Evolutionary conservation across 306 rosid genomes (phyloP), one percentile per base, ranked within the genome.

Genomic region (Cucumis melo): DNA sequence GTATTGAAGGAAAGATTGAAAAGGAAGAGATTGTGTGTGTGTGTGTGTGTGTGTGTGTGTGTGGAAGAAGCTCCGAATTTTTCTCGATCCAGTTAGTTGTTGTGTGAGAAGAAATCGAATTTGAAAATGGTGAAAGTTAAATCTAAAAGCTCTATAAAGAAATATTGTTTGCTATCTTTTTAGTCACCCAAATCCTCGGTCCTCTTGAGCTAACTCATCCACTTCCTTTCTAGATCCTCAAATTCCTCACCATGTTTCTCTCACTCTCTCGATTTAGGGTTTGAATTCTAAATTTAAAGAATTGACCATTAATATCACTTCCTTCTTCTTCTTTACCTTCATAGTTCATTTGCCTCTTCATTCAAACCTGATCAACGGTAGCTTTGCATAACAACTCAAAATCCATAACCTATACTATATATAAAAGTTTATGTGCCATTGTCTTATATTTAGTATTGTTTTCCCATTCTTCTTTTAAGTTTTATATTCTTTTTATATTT

Each of bases 141-240:
- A 91, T 91, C 92, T 88, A 86, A 75, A 75, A 83, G 84, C 81
- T 62, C 60, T 48, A 75, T 44, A 84, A 74, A 74, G 75, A 74
- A 61, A 53, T 75, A 81, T 58, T 62, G 64, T 56, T 80, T 78
- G 71, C 73, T 79, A 14, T 73, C 82, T 15, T 7, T 66, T 79
- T 84, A 76, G 6, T 86, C 65, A 87, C 84, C 92, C 83, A 86
- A 84, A 91, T 86, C 77, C 83, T 88, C 88, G 92, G 88, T 85
- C 48, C 6, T 19, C 58, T 12, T 32, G 36, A 32, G 36, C 5
- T 54, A 62, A 64, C 48, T 64, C 70, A 2, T 29, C 89, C 83
- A 83, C 86, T 70, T 87, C 91, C 81, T 36, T 19, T 10, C 15
- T 36, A 65, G 73, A 20, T 74, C 77, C 53, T 70, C 88, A 81